phyloP scores from a whole-genome alignment of 345 rosid species.

The Eucalyptus leucophloia region DNA sequence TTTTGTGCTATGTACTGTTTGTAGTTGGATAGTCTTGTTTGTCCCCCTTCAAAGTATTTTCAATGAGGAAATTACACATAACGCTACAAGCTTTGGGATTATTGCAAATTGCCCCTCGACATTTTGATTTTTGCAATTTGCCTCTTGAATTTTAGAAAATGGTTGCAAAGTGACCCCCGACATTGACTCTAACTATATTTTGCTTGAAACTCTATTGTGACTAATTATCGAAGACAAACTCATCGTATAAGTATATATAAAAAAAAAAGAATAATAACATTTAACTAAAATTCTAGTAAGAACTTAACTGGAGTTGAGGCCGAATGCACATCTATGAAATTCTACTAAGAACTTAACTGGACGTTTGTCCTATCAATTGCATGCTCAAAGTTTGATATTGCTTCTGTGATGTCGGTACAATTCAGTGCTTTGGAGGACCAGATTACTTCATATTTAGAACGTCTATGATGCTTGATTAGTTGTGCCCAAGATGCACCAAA shows the following conservation, averaged over 20 bases:
- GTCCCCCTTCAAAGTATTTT: neutral
- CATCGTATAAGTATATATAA: neutral
- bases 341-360: no score
- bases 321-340: neutral
- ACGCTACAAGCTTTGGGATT: neutral
- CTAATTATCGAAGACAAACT: neutral
- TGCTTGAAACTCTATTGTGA: neutral
- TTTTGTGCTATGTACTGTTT: neutral
- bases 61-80: neutral
- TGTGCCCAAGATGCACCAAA: no score
- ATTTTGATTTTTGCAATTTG: neutral
- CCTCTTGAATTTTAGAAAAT: neutral
- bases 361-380: no score
- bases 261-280: neutral
- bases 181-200: neutral
- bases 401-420: no score
- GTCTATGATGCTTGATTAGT: no score
- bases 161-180: neutral
- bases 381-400: no score
- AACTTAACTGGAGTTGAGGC: neutral
- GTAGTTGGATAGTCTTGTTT: neutral
- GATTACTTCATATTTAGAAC: no score
- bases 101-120: neutral
- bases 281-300: neutral
- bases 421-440: no score